Base-by-base conservation (phyloP, 2,329 filamentous ascomycete genomes). In the Penicillium sp. region DNA sequence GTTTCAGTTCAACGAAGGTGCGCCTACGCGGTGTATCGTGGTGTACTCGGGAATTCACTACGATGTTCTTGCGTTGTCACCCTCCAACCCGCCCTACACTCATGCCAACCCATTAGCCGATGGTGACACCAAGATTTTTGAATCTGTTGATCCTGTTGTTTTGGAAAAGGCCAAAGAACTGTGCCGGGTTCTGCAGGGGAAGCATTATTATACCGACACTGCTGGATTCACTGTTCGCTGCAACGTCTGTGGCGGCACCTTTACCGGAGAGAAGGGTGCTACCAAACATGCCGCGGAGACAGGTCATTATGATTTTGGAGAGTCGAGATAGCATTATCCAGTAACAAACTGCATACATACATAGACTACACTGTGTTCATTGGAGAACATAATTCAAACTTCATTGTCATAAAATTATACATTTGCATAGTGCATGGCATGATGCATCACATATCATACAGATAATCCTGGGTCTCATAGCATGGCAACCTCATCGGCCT, bases 11-110 rank as follows among this genome's bases (percentile, higher is more conserved):
- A 95, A 95, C 57, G 88, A 93, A 64, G 82, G 83, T 1, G 80
- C 81, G 45, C 68, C 74, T 29, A 80, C 79, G 34, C 79, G 89
- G 6, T 91, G 88, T 63, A 83, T 95, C 22, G 75, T 96, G 19
- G 84, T 95, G 0, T 96, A 95, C 71, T 92, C 87, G 0, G 90
- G 90, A 2, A 93, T 96, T 42, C 91, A 96, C 68, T 96, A 96
- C 71, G 92, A 96, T 69, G 86, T 88, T 6, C 85, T 96, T 52
- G 89, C 88, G 0, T 82, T 95, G 57, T 84, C 83, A 14, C 82
- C 80, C 33, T 83, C 77, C 18, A 79, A 77, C 55, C 78, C 71
- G 57, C 82, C 80, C 3, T 76, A 77, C 58, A 77, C 75, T 37
- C 77, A 74, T 50, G 72, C 81, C 5, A 75, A 80, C 39, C 74